Percentiles rank a stretch among this genome's conserved stretches.
Evolutionary conservation across 2,329 filamentous ascomycete genomes (phyloP).

Genomic region (Sarocladium brachiariae): DNA sequence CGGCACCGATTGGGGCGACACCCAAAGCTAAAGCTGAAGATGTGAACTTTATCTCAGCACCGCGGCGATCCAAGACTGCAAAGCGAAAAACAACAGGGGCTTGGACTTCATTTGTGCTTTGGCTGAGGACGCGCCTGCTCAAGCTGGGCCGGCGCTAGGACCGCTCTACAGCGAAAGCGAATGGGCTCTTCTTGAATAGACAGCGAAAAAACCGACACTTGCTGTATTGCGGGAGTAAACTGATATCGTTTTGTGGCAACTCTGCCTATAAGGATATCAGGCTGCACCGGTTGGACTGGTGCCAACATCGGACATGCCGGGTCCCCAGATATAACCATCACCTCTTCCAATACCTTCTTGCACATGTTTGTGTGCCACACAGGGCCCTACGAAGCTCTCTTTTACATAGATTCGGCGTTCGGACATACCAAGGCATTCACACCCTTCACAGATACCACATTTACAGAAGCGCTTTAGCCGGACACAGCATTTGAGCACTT

Average conservation of each 20-base stretch:
- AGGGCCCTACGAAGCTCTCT: background rate
- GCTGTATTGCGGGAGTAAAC: background rate
- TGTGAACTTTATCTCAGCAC: slow-evolving; percentile 32
- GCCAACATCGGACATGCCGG: background rate
- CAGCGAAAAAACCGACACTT: background rate
- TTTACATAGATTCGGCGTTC: slow-evolving; percentile 2
- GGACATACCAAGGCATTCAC: background rate
- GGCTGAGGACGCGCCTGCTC: slow-evolving; percentile 49
- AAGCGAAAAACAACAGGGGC: slow-evolving; percentile 56
- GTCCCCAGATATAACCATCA: too few relatives aligned
- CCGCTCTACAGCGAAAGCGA: slow-evolving; percentile 5
- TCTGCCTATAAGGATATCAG: background rate
- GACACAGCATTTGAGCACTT: background rate
- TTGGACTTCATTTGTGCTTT: slow-evolving; percentile 58
- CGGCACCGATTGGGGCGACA: slow-evolving; percentile 14
- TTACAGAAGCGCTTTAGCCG: background rate
- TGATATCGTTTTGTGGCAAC: background rate
- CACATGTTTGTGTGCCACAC: too few relatives aligned
- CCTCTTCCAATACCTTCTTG: too few relatives aligned
- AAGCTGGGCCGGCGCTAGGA: slow-evolving; percentile 34
- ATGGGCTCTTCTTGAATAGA: background rate
- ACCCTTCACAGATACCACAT: slow-evolving; percentile 8
- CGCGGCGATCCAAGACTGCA: slow-evolving; percentile 28
- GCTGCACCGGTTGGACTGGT: background rate
- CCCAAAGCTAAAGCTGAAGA: slow-evolving; percentile 30